phyloP scores from a whole-genome alignment of 2,329 filamentous ascomycete species.

The Sclerotinia nivalis region DNA sequence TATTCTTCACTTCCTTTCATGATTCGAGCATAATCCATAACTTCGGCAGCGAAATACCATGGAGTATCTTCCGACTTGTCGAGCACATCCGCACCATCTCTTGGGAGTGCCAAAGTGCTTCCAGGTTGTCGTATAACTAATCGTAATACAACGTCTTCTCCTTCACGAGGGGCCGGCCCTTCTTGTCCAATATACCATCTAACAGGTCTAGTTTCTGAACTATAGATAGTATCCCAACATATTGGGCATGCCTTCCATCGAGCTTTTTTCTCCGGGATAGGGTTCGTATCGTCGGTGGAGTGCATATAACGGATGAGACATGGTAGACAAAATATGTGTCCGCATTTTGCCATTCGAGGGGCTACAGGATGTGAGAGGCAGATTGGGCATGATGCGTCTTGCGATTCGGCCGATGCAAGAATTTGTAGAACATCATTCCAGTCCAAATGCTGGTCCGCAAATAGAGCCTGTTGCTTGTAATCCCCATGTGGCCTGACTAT shows the following conservation, averaged over 20 bases:
- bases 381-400: slow-evolving; percentile 87
- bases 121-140: slow-evolving; percentile 78
- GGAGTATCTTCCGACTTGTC: slow-evolving; percentile 75
- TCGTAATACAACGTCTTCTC: slow-evolving; percentile 85
- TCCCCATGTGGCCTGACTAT: slow-evolving; percentile 81
- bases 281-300: slow-evolving; percentile 66
- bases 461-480: slow-evolving; percentile 77
- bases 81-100: slow-evolving; percentile 71
- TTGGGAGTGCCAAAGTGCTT: slow-evolving; percentile 84
- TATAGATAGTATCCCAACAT: slow-evolving; percentile 89
- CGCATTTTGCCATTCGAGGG: slow-evolving; percentile 94
- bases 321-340: slow-evolving; percentile 93
- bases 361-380: slow-evolving; percentile 91
- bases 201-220: slow-evolving; percentile 86
- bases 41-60: slow-evolving; percentile 93
- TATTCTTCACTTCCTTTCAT: slow-evolving; percentile 94
- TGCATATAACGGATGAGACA: slow-evolving; percentile 97
- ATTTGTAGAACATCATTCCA: slow-evolving; percentile 92
- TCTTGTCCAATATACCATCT: slow-evolving; percentile 91
- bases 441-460: slow-evolving; percentile 86
- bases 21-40: slow-evolving; percentile 89
- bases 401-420: slow-evolving; percentile 84
- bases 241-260: slow-evolving; percentile 96
- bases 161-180: slow-evolving; percentile 73
- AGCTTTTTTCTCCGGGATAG: slow-evolving; percentile 64